These are phyloP conservation scores for Aplosporella prunicola DNA, from an alignment of 2,329 filamentous ascomycete genomes.

Conservation along the genomic window DNA sequence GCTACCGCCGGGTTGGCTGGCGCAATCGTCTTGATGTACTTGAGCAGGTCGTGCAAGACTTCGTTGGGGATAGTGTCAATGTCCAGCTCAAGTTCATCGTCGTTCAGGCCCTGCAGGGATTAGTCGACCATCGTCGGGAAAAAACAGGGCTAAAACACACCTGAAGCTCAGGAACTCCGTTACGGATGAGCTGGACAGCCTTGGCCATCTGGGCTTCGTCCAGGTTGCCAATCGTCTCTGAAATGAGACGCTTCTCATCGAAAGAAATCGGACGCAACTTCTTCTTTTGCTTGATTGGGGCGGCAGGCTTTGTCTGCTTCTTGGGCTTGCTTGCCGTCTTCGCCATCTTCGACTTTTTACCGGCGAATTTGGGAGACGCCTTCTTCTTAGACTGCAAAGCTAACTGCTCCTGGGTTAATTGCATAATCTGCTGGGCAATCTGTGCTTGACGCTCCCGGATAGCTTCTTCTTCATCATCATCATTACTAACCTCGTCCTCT, in stretches of 20 bases:
- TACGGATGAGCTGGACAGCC: constrained; percentile 83
- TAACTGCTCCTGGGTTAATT: constrained; percentile 9
- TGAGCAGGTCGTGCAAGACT: constrained; percentile 46
- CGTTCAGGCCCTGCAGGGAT: constrained; percentile 35
- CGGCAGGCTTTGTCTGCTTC: constrained; percentile 21
- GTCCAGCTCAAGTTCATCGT: constrained; percentile 56
- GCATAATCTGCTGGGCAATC: constrained; percentile 43
- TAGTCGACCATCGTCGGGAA: neutral
- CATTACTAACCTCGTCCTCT: constrained; percentile 61
- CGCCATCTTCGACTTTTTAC: constrained; percentile 37
- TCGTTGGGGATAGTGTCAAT: constrained; percentile 50
- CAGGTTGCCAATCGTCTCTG: constrained; percentile 71
- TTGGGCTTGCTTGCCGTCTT: constrained; percentile 19
- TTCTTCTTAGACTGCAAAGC: constrained; percentile 37
- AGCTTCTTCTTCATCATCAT: constrained; percentile 46
- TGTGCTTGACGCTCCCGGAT: constrained; percentile 48
- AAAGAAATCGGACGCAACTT: constrained; percentile 60
- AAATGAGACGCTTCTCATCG: constrained; percentile 85
- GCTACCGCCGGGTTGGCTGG: constrained; percentile 23
- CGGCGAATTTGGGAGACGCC: constrained; percentile 39
- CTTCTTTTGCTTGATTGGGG: constrained; percentile 37
- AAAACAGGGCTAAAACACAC: constrained; percentile 21
- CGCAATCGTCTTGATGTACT: constrained; percentile 39
- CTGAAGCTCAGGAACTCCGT: constrained; percentile 65
- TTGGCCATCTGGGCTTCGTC: constrained; percentile 67